Base-by-base conservation (phyloP, 495 filamentous ascomycete genomes). In the Endocarpon pusillum region DNA sequence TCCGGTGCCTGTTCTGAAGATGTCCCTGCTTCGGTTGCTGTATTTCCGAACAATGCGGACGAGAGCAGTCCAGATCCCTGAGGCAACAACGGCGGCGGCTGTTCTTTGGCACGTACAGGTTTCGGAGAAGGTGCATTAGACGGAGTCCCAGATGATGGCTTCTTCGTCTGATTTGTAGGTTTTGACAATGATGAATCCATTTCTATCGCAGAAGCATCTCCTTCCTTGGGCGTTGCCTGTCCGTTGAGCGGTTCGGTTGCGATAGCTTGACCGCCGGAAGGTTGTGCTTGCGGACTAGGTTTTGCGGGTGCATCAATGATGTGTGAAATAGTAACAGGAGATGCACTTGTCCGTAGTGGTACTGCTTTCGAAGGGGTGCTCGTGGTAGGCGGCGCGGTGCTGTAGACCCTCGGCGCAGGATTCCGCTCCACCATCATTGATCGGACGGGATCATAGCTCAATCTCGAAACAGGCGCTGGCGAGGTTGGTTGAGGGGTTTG, bases 251-350 rank as follows among this genome's bases (percentile, higher is more conserved):
- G 23, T 15, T n/a, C n/a, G n/a, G n/a, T n/a, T n/a, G n/a, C n/a
- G n/a, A n/a, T n/a, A n/a, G n/a, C n/a, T n/a, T n/a, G n/a, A n/a
- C n/a, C n/a, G n/a, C n/a, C n/a, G n/a, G n/a, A n/a, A n/a, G n/a
- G n/a, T n/a, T n/a, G n/a, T n/a, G n/a, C n/a, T n/a, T n/a, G n/a
- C n/a, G n/a, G n/a, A n/a, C n/a, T n/a, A n/a, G n/a, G n/a, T n/a
- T n/a, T n/a, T 20, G 35, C 27, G 11, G 35, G 72, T 5, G 81
- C 81, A 40, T 94, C 84, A 25, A 93, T 84, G 22, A 93, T 65
- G 50, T 81, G 89, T 14, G 82, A 74, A 40, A 94, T 93, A 0
- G 85, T n/a, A n/a, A n/a, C 82, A 5, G 85, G 83, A 17, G 85
- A 92, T 14, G 80, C 78, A 49, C 80, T 89, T 12, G 83, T 80